phyloP scores from a whole-genome alignment of 768 basidiomycete genomes.

The Suillus decipiens region DNA sequence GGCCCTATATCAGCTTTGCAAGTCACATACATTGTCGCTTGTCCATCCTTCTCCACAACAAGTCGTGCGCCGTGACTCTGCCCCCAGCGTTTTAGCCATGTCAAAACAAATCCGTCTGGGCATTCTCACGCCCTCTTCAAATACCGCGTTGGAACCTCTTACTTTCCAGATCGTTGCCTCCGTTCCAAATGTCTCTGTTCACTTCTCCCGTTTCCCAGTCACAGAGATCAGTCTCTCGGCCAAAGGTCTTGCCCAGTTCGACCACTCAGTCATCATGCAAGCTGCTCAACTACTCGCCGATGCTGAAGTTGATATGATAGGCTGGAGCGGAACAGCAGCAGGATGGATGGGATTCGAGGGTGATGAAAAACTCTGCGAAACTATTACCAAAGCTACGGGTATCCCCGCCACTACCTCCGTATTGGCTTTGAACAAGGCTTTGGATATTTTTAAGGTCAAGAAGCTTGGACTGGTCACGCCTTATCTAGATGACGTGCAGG shows the following conservation, averaged over 20 bases:
- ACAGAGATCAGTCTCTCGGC: neutral
- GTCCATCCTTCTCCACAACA: neutral
- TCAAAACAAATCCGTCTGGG: slow-evolving; percentile 5
- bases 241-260: slow-evolving; percentile 2
- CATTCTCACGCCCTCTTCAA: slow-evolving; percentile 5
- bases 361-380: neutral
- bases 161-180: slow-evolving; percentile 2
- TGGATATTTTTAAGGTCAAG: slow-evolving; percentile 1
- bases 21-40: neutral
- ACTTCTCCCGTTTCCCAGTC: slow-evolving; percentile 6
- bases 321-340: slow-evolving; percentile 5
- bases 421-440: slow-evolving; percentile 4
- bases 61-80: neutral
- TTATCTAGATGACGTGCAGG: slow-evolving; percentile 2
- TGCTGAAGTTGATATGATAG: slow-evolving; percentile 6
- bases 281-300: neutral
- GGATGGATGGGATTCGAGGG: neutral
- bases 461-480: slow-evolving; percentile 5
- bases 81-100: neutral
- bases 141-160: slow-evolving; percentile 3
- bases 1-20: neutral
- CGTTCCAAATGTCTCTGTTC: slow-evolving; percentile 2
- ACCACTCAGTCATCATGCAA: neutral
- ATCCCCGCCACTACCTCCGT: neutral
- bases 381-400: slow-evolving; percentile 2